phyloP scores from a whole-genome alignment of 1,284 basidiomycete species.

The Puccinia hordei region DNA sequence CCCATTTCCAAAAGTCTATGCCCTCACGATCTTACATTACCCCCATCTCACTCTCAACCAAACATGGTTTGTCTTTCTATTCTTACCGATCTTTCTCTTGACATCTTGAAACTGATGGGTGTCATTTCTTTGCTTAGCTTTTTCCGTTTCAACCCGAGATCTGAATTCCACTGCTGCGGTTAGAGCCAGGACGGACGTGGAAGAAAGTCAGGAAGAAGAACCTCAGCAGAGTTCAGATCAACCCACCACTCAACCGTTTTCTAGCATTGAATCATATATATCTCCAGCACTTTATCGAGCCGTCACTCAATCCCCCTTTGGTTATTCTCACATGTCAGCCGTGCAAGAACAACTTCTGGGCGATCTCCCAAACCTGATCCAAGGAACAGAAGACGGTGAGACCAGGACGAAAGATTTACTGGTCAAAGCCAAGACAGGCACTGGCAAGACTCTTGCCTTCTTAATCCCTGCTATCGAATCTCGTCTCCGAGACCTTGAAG shows the following conservation, averaged over 20 bases:
- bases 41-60: background rate
- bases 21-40: background rate
- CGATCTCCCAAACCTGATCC: constrained; percentile 64
- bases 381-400: constrained; percentile 60
- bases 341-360: constrained; percentile 79
- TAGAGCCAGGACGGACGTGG: constrained; percentile 12
- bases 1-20: background rate
- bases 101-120: background rate
- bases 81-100: background rate
- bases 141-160: constrained; percentile 26
- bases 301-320: constrained; percentile 67
- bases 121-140: constrained; percentile 13
- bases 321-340: constrained; percentile 73
- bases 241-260: constrained; percentile 30
- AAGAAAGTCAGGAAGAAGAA: background rate
- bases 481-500: constrained; percentile 54
- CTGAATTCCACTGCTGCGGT: constrained; percentile 36
- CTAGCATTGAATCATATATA: constrained; percentile 26
- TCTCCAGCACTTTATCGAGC: constrained; percentile 55
- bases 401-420: constrained; percentile 57
- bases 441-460: constrained; percentile 59
- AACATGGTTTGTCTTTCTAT: constrained; percentile 18
- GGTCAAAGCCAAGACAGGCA: constrained; percentile 60
- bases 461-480: constrained; percentile 59
- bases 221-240: background rate